Evolutionary conservation across 106 monocot genomes (phyloP).

Genomic region (Apostasia ramifera): DNA sequence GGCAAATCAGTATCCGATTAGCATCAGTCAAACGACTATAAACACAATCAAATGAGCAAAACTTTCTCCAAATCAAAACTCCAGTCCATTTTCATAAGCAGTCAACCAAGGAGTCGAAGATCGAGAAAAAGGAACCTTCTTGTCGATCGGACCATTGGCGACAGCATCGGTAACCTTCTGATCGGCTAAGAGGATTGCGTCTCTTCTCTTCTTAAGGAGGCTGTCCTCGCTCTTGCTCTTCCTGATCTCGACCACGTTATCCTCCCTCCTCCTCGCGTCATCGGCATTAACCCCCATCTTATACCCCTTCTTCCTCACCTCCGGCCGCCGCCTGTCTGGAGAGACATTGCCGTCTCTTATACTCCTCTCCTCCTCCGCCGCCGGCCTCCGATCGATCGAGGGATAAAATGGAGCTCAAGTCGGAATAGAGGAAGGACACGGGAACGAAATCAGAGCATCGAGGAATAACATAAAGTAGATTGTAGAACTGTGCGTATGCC

Average conservation of each 20-base stretch:
- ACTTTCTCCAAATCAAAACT: neutral
- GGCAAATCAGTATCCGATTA: neutral
- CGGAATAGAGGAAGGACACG: too few species aligned
- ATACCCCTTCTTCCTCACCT: conserved; percentile 33
- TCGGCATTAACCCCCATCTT: conserved; percentile 32
- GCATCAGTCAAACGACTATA: neutral
- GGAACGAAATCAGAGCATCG: too few species aligned
- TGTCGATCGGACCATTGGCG: neutral
- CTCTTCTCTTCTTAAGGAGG: conserved; percentile 37
- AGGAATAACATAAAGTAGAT: too few species aligned
- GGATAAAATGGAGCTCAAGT: neutral
- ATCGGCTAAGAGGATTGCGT: conserved; percentile 3
- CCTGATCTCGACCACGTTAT: conserved; percentile 37
- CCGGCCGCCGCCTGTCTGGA: conserved; percentile 19
- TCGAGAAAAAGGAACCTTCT: neutral
- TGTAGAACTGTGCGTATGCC: too few species aligned
- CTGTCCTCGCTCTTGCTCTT: conserved; percentile 32
- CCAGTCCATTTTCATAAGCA: neutral
- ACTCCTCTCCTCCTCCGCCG: neutral
- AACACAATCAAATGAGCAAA: neutral
- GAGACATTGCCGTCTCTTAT: conserved; percentile 13
- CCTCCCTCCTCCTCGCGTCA: conserved; percentile 30
- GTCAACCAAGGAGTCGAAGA: neutral
- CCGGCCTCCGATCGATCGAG: neutral
- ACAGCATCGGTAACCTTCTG: neutral